A percentile compares a stretch with the other conserved stretches of the same genome.
Conservation (phyloP, 768 basidiomycete species). For the Pleurotus eryngii region DNA sequence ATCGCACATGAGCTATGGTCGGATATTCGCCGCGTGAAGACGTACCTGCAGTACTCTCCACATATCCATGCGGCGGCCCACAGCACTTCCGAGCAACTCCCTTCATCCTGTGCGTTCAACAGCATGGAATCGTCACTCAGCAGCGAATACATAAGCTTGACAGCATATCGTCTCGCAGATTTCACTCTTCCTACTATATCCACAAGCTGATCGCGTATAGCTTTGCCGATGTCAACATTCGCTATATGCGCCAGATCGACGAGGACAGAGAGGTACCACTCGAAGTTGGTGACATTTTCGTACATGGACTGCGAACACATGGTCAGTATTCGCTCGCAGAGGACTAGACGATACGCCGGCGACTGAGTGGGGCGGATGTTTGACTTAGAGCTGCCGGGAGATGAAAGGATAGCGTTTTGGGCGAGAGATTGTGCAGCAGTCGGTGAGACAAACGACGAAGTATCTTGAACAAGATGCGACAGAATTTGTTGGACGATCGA, state of each 20-base stretch:
- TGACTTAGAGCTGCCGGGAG: constrained; percentile 27
- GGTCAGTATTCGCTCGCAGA: constrained; percentile 79
- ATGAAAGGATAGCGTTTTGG: constrained; percentile 34
- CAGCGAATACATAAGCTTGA: constrained; percentile 79
- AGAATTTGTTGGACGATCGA: constrained; percentile 88
- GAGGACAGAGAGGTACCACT: constrained; percentile 96
- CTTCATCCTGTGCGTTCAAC: constrained; percentile 61
- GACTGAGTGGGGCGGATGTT: constrained; percentile 61
- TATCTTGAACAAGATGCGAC: constrained; percentile 73
- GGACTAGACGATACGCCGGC: constrained; percentile 79
- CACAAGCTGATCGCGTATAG: constrained; percentile 81
- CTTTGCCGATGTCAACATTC: constrained; percentile 69
- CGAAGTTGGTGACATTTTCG: constrained; percentile 86
- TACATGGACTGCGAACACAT: constrained; percentile 85
- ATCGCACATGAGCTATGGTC: background rate
- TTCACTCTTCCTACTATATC: constrained; percentile 84
- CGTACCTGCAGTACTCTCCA: constrained; percentile 87
- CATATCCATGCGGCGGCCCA: constrained; percentile 98
- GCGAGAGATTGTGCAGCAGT: constrained; percentile 61
- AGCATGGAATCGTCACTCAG: constrained; percentile 77
- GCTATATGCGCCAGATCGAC: constrained; percentile 90
- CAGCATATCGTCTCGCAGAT: constrained; percentile 72
- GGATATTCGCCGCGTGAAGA: too few species aligned
- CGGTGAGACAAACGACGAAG: constrained; percentile 43
- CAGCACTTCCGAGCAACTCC: constrained; percentile 79